Conservation (phyloP, 2,329 filamentous ascomycete species). For the Aspergillus transmontanensis region DNA sequence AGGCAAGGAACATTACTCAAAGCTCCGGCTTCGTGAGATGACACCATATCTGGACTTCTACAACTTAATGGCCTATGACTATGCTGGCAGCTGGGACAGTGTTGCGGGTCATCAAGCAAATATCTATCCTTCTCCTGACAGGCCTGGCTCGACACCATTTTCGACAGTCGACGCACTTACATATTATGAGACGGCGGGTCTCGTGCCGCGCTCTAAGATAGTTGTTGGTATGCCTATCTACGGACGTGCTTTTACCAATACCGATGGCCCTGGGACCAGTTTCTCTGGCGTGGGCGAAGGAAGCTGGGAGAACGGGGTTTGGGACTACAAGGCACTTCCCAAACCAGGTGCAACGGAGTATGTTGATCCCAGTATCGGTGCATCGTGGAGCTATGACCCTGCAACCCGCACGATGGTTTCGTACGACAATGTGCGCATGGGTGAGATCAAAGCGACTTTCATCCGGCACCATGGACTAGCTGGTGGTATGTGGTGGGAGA, state of each 20-base stretch:
- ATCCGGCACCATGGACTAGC: slow-evolving; percentile 69
- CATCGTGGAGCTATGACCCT: slow-evolving; percentile 76
- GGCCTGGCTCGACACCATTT: slow-evolving; percentile 73
- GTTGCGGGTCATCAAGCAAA: slow-evolving; percentile 80
- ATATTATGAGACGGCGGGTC: slow-evolving; percentile 65
- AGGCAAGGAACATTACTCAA: slow-evolving; percentile 45
- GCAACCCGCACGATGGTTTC: slow-evolving; percentile 68
- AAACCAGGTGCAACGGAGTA: slow-evolving; percentile 65
- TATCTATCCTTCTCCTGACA: slow-evolving; percentile 62
- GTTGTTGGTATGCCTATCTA: slow-evolving; percentile 97
- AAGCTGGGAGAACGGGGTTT: slow-evolving; percentile 82
- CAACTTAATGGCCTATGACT: slow-evolving; percentile 80
- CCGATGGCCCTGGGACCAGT: slow-evolving; percentile 70
- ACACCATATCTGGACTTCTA: slow-evolving; percentile 55
- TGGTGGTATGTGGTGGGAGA: slow-evolving; percentile 98
- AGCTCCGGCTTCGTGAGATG: slow-evolving; percentile 48
- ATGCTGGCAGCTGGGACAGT: slow-evolving; percentile 77
- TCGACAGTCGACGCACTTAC: slow-evolving; percentile 70
- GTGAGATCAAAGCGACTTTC: slow-evolving; percentile 69
- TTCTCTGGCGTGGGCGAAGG: slow-evolving; percentile 72
- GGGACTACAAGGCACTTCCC: slow-evolving; percentile 86
- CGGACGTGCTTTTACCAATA: slow-evolving; percentile 80
- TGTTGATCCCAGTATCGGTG: slow-evolving; percentile 65
- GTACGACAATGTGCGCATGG: slow-evolving; percentile 67
- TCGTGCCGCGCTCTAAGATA: slow-evolving; percentile 69